Evolutionary conservation across 306 rosid genomes (phyloP), one percentile per base, ranked within the genome.

Genomic region (Cicer arietinum): DNA sequence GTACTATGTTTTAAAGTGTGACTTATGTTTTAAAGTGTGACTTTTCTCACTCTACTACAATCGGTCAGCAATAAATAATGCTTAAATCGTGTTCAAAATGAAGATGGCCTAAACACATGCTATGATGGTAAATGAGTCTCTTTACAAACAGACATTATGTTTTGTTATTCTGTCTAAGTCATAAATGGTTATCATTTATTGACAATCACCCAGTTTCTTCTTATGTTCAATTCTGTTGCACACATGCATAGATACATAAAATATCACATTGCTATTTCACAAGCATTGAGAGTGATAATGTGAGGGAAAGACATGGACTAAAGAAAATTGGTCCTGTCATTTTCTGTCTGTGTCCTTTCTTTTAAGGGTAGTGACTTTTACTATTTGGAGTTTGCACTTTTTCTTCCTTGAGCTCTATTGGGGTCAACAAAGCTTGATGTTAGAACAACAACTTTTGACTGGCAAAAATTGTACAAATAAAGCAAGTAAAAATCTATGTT

Each of bases 361-460:
- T 77, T 53, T 62, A 41, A 53, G 72, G 65, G 13, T 10, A 45
- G 53, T 30, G 50, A 22, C 85, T 81, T 77, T 69, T 69, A 51
- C 64, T 22, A 39, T 64, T 79, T 69, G 78, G 81, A 77, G 41
- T 20, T 17, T 62, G 45, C 74, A 30, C 70, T 52, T 74, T 73
- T 79, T 70, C 77, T 67, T 68, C 64, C 77, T 62, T 30, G n/a
- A 61, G 3, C 20, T 63, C 71, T 77, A 20, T 81, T 74, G 7
- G 52, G 72, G 71, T 77, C 88, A 81, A 80, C 74, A 77, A 77
- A 74, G 83, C 62, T 56, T 0, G 43, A 74, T 64, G 41, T 56
- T 74, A 7, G 75, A 54, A 58, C 83, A 69, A 46, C 83, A 7
- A 48, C 81, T 81, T 77, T 77, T 77, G 87, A 77, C 82, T 50